These are phyloP conservation scores for Strigomonas galati DNA, from an alignment of 208 protist species.

Conservation along the genomic window DNA sequence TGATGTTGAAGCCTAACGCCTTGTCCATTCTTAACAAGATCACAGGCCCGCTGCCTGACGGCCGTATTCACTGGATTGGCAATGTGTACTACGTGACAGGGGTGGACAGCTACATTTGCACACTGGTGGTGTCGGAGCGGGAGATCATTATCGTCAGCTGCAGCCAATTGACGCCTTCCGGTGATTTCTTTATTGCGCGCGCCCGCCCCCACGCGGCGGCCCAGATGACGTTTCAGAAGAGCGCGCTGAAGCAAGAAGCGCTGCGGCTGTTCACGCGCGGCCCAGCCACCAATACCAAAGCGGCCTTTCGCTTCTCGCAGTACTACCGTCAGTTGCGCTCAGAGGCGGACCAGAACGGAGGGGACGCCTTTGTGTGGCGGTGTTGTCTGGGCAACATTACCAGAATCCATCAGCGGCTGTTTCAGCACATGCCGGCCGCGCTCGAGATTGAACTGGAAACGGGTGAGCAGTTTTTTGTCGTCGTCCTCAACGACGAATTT, in stretches of 20 bases:
- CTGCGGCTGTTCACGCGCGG: conserved; percentile 40
- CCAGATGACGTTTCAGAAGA: conserved; percentile 30
- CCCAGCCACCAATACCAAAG: conserved; percentile 30
- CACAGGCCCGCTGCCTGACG: conserved; percentile 18
- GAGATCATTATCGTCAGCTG: conserved; percentile 66
- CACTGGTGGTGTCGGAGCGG: conserved; percentile 36
- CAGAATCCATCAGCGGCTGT: conserved; percentile 53
- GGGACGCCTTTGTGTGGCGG: conserved; percentile 51
- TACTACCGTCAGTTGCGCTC: conserved; percentile 71
- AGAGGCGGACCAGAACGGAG: conserved; percentile 28
- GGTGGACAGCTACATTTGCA: conserved; percentile 56
- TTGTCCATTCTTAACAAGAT: conserved; percentile 39
- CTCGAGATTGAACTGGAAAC: conserved; percentile 67
- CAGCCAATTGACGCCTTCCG: conserved; percentile 48
- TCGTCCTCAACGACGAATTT: conserved; percentile 60
- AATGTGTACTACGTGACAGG: conserved; percentile 67
- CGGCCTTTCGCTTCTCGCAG: conserved; percentile 63
- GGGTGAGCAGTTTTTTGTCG: conserved; percentile 50
- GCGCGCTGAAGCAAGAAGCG: conserved; percentile 33
- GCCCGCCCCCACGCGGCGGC: conserved; percentile 42
- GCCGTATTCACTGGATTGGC: conserved; percentile 32
- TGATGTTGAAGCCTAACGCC: conserved; percentile 34
- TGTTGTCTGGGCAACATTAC: conserved; percentile 42
- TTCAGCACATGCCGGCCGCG: conserved; percentile 59
- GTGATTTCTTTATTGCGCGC: conserved; percentile 60